Evolutionary conservation across 371 early-diverging fungal species (phyloP), one percentile per base, ranked within the genome.

Genomic region (Batkoa obscura): DNA sequence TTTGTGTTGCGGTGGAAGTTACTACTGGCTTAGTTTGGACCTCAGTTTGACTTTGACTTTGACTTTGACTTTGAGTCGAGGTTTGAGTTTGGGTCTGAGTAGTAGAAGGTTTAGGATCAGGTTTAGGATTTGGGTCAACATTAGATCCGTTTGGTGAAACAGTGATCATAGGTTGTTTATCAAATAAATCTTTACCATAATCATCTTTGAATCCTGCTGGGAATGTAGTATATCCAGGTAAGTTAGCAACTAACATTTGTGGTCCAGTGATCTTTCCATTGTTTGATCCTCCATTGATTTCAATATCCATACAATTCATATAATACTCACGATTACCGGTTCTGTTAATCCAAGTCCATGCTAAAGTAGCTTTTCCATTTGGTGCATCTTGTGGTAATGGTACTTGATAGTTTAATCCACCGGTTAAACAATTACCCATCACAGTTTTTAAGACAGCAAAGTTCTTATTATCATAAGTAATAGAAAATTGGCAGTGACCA

Each of bases 291-390:
- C 51, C 58, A 41, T 64, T 9, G 53, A 83, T 72, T 13, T 56
- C 60, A 15, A 80, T 67, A 42, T 81, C 82, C 15, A 74, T 72
- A 55, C 82, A 80, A 70, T 75, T 75, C 67, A 72, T 73, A 72
- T 83, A 83, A 54, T 71, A 71, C 66, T 79, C 82, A 52, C 79
- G 75, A 66, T 79, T 75, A 13, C 79, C 81, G 32, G 66, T 58
- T 2, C 70, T 69, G 58, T 79, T 81, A 52, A 74, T 72, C 55
- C 55, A 55, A 4, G 55, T 23, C 55, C 55, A 55, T 1, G 31
- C 55, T 2, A 55, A 30, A 3, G 43, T 42, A 31, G 55, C 55
- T 33, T 43, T 41, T 13, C 43, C 55, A 23, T 33, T 55, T 1
- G 55, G 55, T 3, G 43, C 43, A 43, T 55, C 55, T 5, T n/a